Conservation (phyloP, 441 rosid genomes). For the Melastoma candidum region DNA sequence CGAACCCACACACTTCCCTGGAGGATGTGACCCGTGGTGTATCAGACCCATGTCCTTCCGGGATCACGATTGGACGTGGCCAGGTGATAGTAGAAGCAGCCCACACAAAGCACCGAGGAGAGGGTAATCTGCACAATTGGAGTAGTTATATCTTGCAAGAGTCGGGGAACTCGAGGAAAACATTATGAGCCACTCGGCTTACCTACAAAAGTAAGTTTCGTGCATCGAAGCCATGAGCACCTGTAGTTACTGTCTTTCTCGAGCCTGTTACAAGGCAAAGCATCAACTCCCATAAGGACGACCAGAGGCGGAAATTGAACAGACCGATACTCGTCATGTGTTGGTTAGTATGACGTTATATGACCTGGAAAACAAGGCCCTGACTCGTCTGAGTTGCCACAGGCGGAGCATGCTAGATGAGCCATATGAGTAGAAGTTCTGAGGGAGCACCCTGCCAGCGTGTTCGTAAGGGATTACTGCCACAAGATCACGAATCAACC, state of each 20-base stretch:
- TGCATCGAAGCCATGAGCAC: slow-evolving; percentile 83
- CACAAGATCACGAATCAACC: too few species aligned
- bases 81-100: slow-evolving; percentile 68
- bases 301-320: slow-evolving; percentile 1
- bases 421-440: too few species aligned
- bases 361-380: slow-evolving; percentile 74
- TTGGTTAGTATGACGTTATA: neutral
- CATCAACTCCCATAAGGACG: slow-evolving; percentile 1
- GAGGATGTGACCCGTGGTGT: slow-evolving; percentile 29
- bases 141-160: slow-evolving; percentile 4
- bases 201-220: slow-evolving; percentile 73
- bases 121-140: slow-evolving; percentile 49
- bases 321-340: neutral
- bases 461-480: too few species aligned
- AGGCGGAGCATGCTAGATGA: too few species aligned
- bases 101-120: slow-evolving; percentile 71
- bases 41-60: slow-evolving; percentile 56
- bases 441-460: too few species aligned
- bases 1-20: slow-evolving; percentile 45
- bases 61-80: slow-evolving; percentile 60
- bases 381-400: slow-evolving; percentile 9
- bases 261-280: slow-evolving; percentile 33
- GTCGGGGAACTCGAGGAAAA: neutral
- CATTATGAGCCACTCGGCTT: slow-evolving; percentile 2
- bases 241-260: slow-evolving; percentile 79